Conservation (phyloP, 371 early-diverging fungal genomes). For the Mucor circinelloides region DNA sequence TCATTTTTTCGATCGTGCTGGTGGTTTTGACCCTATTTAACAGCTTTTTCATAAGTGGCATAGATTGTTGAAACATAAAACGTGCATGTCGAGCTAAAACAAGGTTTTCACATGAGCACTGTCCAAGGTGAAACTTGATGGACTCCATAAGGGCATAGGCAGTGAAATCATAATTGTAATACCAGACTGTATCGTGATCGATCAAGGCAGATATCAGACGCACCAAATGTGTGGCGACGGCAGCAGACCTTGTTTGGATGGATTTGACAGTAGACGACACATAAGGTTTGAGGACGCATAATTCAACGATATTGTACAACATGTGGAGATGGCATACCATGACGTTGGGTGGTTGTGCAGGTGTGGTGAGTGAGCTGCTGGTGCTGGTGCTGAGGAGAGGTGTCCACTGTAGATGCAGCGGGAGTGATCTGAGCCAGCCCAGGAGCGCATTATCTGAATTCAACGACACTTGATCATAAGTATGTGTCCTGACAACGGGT, state of each 20-base stretch:
- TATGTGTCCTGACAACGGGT: slow-evolving; percentile 14
- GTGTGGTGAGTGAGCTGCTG: slow-evolving; percentile 1
- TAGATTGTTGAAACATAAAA: slow-evolving; percentile 42
- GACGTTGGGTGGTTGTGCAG: slow-evolving; percentile 15
- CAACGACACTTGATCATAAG: slow-evolving; percentile 27
- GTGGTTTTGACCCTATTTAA: slow-evolving; percentile 2
- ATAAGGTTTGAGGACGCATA: slow-evolving; percentile 29
- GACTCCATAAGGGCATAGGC: slow-evolving; percentile 19
- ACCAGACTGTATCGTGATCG: slow-evolving; percentile 7
- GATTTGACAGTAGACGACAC: slow-evolving; percentile 17
- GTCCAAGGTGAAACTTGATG: slow-evolving; percentile 13
- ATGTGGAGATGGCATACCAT: slow-evolving; percentile 29
- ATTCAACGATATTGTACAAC: slow-evolving; percentile 31
- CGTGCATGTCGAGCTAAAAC: slow-evolving; percentile 36
- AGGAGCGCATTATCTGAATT: slow-evolving; percentile 23
- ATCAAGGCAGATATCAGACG: slow-evolving; percentile 7
- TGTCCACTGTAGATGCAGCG: slow-evolving; percentile 35
- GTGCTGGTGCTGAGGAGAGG: slow-evolving; percentile 4
- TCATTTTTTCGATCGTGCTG: slow-evolving; percentile 15
- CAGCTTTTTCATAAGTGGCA: slow-evolving; percentile 24
- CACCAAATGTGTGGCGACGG: slow-evolving; percentile 23
- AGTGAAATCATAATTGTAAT: slow-evolving; percentile 17
- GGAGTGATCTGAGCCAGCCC: slow-evolving; percentile 29
- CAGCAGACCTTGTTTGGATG: slow-evolving; percentile 20
- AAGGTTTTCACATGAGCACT: slow-evolving; percentile 15